Evolutionary conservation across 1,284 basidiomycete species (phyloP).

Genomic region (Volvariella surrecta): DNA sequence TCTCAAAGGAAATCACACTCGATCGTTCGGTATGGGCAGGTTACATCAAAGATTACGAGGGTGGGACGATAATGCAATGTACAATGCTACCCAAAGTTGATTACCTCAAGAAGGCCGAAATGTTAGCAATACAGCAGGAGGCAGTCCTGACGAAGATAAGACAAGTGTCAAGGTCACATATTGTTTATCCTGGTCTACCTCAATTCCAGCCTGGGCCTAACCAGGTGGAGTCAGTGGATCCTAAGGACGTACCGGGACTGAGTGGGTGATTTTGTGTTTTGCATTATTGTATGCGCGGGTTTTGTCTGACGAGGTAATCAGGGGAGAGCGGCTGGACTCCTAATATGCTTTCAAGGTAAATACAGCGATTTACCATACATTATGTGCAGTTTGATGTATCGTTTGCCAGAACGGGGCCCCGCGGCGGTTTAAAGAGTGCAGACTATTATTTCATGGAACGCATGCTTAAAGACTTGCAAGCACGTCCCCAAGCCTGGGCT

Average conservation of each 20-base stretch:
- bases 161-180: conserved; percentile 79
- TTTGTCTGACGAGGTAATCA: conserved; percentile 20
- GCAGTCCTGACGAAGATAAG: conserved; percentile 87
- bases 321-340: conserved; percentile 93
- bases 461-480: conserved; percentile 77
- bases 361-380: conserved; percentile 9
- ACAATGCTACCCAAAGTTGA: conserved; percentile 88
- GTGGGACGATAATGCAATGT: conserved; percentile 99
- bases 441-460: conserved; percentile 73
- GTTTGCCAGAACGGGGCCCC: conserved; percentile 16
- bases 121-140: conserved; percentile 81
- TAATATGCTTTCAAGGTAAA: conserved; percentile 73
- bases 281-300: conserved; percentile 5
- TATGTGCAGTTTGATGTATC: neutral
- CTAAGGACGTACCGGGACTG: conserved; percentile 78
- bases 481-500: conserved; percentile 82
- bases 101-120: conserved; percentile 79
- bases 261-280: conserved; percentile 38
- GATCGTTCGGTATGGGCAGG: conserved; percentile 93
- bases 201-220: conserved; percentile 61
- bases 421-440: conserved; percentile 39
- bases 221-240: conserved; percentile 45
- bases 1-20: conserved; percentile 94
- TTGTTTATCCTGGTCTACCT: conserved; percentile 78
- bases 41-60: conserved; percentile 99